These are phyloP conservation scores for Ceratobasidium sp. DNA, from an alignment of 1,284 basidiomycete genomes.

Conservation along the genomic window DNA sequence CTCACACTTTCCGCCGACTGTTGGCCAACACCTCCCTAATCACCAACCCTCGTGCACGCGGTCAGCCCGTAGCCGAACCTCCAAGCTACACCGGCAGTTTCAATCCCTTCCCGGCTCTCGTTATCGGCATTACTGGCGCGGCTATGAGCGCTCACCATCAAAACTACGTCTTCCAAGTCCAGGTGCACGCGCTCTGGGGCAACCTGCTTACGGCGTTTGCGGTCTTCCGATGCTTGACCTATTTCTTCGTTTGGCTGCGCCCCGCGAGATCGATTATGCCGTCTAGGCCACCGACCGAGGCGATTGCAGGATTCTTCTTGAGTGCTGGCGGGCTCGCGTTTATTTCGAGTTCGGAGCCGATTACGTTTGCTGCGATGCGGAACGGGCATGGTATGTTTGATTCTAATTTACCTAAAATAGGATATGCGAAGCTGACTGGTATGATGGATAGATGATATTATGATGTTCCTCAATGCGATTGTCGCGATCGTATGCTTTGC, in stretches of 20 bases:
- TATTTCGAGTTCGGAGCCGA: conserved; percentile 91
- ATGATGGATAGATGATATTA: conserved; percentile 65
- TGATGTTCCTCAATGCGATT: conserved; percentile 85
- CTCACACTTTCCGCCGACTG: conserved; percentile 67
- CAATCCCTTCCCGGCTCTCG: conserved; percentile 94
- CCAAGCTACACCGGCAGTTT: conserved; percentile 82
- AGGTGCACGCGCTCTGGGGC: conserved; percentile 93
- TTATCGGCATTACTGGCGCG: conserved; percentile 91
- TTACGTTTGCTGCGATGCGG: conserved; percentile 92
- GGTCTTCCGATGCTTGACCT: conserved; percentile 83
- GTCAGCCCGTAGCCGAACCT: conserved; percentile 66
- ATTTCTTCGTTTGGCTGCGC: conserved; percentile 92
- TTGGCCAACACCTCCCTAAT: conserved; percentile 51
- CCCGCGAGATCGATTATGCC: conserved; percentile 79
- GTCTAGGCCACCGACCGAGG: conserved; percentile 94
- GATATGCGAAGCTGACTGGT: not conserved
- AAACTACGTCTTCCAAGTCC: conserved; percentile 87
- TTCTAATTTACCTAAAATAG: no score
- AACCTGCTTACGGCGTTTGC: conserved; percentile 86
- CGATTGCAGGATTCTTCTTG: conserved; percentile 86
- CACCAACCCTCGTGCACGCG: conserved; percentile 32
- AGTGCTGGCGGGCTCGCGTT: conserved; percentile 91
- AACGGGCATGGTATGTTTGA: conserved; percentile 79
- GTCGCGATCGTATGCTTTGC: conserved; percentile 85
- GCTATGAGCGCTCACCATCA: conserved; percentile 98